Evolutionary conservation across 352 stramenopile species (phyloP).

Genomic region (Globisporangium megalacanthum): DNA sequence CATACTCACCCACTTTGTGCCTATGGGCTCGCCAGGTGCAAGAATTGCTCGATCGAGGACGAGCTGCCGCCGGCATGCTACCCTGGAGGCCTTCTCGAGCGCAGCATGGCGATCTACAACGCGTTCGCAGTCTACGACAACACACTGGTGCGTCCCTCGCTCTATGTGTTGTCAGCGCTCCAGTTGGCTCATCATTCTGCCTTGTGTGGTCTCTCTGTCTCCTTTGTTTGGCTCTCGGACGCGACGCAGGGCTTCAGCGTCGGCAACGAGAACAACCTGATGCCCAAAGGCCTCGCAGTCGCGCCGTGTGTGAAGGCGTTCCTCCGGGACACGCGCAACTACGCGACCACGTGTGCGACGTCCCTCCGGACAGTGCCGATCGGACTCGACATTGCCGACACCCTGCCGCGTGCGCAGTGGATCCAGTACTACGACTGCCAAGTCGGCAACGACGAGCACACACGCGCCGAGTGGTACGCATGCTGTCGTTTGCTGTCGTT

Average conservation of each 20-base stretch:
- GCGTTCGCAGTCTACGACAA: slow-evolving; percentile 75
- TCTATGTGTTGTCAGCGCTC: too few relatives aligned
- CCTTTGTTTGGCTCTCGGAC: too few relatives aligned
- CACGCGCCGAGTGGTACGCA: slow-evolving; percentile 32
- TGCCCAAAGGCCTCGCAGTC: slow-evolving; percentile 27
- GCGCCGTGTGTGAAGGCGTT: slow-evolving; percentile 70
- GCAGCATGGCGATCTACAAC: slow-evolving; percentile 65
- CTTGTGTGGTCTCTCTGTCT: too few relatives aligned
- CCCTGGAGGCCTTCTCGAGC: slow-evolving; percentile 40
- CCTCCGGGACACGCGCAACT: slow-evolving; percentile 51
- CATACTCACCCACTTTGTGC: too few relatives aligned
- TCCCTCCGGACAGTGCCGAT: slow-evolving; percentile 59
- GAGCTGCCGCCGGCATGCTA: slow-evolving; percentile 41
- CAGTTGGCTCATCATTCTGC: too few relatives aligned
- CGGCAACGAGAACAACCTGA: slow-evolving; percentile 68
- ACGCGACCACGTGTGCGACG: slow-evolving; percentile 34
- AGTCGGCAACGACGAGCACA: slow-evolving; percentile 35
- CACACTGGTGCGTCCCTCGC: too few relatives aligned
- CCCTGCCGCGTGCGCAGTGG: slow-evolving; percentile 53
- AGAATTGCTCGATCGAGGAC: slow-evolving; percentile 47
- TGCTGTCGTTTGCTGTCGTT: too few relatives aligned
- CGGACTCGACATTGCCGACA: slow-evolving; percentile 70
- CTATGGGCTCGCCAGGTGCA: slow-evolving; percentile 31
- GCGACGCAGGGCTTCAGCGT: slow-evolving; percentile 61
- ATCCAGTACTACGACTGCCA: slow-evolving; percentile 74